Base-by-base conservation (phyloP, 352 stramenopile genomes). In the Peronosclerospora sorghi region DNA sequence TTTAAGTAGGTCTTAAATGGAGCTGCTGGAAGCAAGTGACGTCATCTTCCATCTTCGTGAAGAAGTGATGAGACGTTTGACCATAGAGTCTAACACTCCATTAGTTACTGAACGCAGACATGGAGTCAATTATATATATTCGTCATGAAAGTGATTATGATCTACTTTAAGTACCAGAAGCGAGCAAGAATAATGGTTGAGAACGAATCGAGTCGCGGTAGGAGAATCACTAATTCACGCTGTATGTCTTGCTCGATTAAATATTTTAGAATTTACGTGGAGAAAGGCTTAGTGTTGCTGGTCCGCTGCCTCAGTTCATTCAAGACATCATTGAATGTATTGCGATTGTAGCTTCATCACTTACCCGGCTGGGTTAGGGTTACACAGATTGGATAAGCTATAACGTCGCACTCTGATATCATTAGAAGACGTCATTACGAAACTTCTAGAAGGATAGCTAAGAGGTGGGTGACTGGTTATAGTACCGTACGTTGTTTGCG, bases 301-400 rank as follows among this genome's bases (percentile, higher is more conserved):
- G 60, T 21, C 64, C 71, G 3, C 26, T 88, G 1, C 67, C 71
- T n/a, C 48, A 49, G n/a, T 65, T 86, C 10, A 58, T 90, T 23
- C 75, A 85, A 28, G 35, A 59, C 1, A 77, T 86, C 13, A 58
- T 64, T 1, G 75, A 87, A 32, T 67, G 68, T 0, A 59, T 90
- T 20, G 45, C 56, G 2, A 46, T 49, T 0, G 40, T 90, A 18
- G 60, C 59, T 14, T 68, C 68, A 0, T n/a, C n/a, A n/a, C n/a
- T n/a, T n/a, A n/a, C n/a, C n/a, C n/a, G n/a, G n/a, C n/a, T n/a
- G n/a, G n/a, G n/a, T n/a, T n/a, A n/a, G n/a, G n/a, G n/a, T n/a
- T n/a, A n/a, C n/a, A n/a, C n/a, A n/a, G n/a, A n/a, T n/a, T n/a
- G n/a, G n/a, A n/a, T n/a, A n/a, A n/a, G n/a, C n/a, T n/a, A n/a